Percentiles rank a stretch among this genome's conserved stretches.
Conservation (phyloP, 306 rosid species). For the Rosa multiflora region DNA sequence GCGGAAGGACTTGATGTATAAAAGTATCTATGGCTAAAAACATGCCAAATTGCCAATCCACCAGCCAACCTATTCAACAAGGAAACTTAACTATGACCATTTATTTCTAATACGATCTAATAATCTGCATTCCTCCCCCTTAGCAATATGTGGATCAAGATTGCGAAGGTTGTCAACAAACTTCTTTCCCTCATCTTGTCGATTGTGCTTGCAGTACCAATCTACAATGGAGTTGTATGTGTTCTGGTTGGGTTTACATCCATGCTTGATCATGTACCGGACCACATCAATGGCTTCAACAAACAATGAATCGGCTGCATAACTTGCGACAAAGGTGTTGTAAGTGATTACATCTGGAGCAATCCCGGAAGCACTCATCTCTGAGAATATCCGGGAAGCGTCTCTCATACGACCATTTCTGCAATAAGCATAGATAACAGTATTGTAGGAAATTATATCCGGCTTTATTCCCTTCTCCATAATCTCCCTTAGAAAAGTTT, state of each 20-base stretch:
- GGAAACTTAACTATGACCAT: conserved; percentile 42
- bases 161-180: conserved; percentile 54
- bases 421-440: conserved; percentile 77
- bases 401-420: conserved; percentile 80
- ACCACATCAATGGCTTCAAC: conserved; percentile 74
- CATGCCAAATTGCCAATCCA: conserved; percentile 12
- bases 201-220: conserved; percentile 69
- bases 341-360: conserved; percentile 80
- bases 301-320: conserved; percentile 78
- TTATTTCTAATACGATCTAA: conserved; percentile 54
- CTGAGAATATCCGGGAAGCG: conserved; percentile 72
- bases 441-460: conserved; percentile 73
- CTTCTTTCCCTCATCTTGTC: conserved; percentile 54
- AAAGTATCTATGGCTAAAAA: not conserved
- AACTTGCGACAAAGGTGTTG: conserved; percentile 75
- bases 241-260: conserved; percentile 75
- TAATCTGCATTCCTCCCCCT: conserved; percentile 59
- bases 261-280: conserved; percentile 79
- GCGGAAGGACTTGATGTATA: conserved; percentile 14
- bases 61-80: conserved; percentile 5
- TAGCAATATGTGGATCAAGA: conserved; percentile 58
- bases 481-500: conserved; percentile 63
- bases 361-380: conserved; percentile 67
- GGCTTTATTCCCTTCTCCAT: conserved; percentile 76
- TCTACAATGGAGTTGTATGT: conserved; percentile 84